phyloP scores from a whole-genome alignment of 2,329 filamentous ascomycete genomes.

The Dendrostoma leiphaemia region DNA sequence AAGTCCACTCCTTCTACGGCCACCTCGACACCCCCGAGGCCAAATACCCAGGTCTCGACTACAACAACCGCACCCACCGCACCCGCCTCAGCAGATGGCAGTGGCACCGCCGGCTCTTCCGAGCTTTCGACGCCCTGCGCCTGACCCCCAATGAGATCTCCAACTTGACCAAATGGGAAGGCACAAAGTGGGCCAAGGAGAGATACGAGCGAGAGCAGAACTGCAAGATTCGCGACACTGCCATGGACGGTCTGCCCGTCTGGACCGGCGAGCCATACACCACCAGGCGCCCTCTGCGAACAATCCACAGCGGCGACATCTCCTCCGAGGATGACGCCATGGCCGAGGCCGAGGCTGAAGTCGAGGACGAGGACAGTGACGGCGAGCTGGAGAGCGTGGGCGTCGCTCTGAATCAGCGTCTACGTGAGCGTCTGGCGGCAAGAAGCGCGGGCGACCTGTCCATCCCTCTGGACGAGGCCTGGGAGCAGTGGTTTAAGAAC shows the following conservation, averaged over 20 bases:
- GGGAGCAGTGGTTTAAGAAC: slow-evolving; percentile 74
- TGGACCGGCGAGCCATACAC: slow-evolving; percentile 37
- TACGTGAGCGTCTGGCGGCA: slow-evolving; percentile 61
- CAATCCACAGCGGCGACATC: slow-evolving; percentile 6
- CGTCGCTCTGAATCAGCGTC: slow-evolving; percentile 60
- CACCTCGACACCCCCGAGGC: slow-evolving; percentile 77
- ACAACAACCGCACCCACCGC: slow-evolving; percentile 69
- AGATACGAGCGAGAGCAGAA: slow-evolving; percentile 75
- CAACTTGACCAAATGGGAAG: slow-evolving; percentile 76
- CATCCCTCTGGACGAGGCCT: slow-evolving; percentile 65
- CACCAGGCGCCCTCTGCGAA: slow-evolving; percentile 3
- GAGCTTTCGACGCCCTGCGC: slow-evolving; percentile 68
- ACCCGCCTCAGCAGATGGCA: slow-evolving; percentile 74
- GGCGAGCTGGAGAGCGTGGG: slow-evolving; percentile 59
- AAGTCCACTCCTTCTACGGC: slow-evolving; percentile 76
- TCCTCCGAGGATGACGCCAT: neutral
- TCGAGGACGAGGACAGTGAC: slow-evolving; percentile 45
- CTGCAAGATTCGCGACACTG: slow-evolving; percentile 67
- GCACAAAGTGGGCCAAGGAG: slow-evolving; percentile 79
- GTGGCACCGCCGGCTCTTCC: slow-evolving; percentile 74
- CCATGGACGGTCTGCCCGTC: slow-evolving; percentile 63
- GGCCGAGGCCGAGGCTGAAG: slow-evolving; percentile 20
- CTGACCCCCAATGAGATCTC: slow-evolving; percentile 70
- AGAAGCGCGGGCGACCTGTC: slow-evolving; percentile 59
- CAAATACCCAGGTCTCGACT: slow-evolving; percentile 79